A percentile compares a stretch with the other conserved stretches of the same genome.
Evolutionary conservation across 306 rosid genomes (phyloP).

Genomic region (Begonia fuchsioides): DNA sequence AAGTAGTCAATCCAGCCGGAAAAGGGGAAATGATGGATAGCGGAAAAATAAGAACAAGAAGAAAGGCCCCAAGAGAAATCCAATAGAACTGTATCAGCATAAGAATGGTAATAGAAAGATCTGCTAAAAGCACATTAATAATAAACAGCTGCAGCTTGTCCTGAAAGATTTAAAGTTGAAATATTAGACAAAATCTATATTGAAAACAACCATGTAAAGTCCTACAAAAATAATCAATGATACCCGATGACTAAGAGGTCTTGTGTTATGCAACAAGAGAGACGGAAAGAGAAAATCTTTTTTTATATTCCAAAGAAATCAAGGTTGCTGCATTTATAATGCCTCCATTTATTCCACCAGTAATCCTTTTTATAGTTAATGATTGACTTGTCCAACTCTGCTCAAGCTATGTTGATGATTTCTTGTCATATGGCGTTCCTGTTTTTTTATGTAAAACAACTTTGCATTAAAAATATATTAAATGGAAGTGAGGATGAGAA

Average conservation of each 20-base stretch:
- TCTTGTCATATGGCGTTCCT: conserved; percentile 42
- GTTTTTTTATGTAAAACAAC: conserved; percentile 1
- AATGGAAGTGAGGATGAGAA: too few species aligned
- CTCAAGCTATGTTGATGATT: conserved; percentile 42
- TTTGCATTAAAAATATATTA: background rate
- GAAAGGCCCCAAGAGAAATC: conserved; percentile 91
- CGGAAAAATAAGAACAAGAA: conserved; percentile 75
- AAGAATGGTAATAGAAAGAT: conserved; percentile 81
- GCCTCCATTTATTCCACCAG: conserved; percentile 93
- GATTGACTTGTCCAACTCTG: conserved; percentile 72
- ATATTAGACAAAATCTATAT: conserved; percentile 23
- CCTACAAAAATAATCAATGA: conserved; percentile 3
- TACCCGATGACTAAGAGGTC: conserved; percentile 96
- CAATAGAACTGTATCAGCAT: conserved; percentile 91
- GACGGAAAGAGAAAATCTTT: conserved; percentile 74
- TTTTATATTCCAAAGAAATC: conserved; percentile 55
- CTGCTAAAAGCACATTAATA: conserved; percentile 63
- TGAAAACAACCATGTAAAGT: conserved; percentile 4
- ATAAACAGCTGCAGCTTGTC: conserved; percentile 78
- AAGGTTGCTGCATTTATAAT: conserved; percentile 66
- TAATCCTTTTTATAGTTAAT: conserved; percentile 62
- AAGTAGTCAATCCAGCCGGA: conserved; percentile 95
- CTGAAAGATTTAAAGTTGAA: conserved; percentile 35
- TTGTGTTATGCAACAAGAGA: conserved; percentile 74
- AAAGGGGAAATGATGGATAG: conserved; percentile 81